These are phyloP conservation scores for Catharanthus roseus DNA, from an alignment of 257 asterid species.

Conservation along the genomic window DNA sequence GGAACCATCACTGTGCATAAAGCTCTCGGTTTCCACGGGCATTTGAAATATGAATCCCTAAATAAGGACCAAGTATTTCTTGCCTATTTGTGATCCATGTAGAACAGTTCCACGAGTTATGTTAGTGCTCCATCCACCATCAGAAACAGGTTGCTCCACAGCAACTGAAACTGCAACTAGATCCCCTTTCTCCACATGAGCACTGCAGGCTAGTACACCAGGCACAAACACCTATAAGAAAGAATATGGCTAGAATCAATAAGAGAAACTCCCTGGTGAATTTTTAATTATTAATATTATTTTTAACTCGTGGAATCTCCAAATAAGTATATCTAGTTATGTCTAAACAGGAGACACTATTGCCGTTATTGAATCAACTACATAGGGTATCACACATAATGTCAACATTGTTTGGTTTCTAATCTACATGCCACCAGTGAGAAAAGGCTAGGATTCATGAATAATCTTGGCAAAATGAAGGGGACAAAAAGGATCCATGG, in stretches of 20 bases:
- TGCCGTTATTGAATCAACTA: not conserved
- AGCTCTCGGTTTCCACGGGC: not conserved
- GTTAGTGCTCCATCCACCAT: constrained; percentile 88
- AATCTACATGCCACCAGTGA: not conserved
- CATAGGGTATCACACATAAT: not conserved
- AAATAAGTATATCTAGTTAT: not conserved
- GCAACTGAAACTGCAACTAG: constrained; percentile 88
- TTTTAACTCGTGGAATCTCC: not conserved
- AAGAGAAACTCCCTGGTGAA: not conserved
- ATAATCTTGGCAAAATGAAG: not conserved
- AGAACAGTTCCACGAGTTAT: constrained; percentile 88
- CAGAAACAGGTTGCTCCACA: constrained; percentile 67
- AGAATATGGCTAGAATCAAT: constrained; percentile 1
- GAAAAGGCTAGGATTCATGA: not conserved
- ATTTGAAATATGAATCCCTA: not conserved
- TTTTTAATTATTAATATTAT: not conserved
- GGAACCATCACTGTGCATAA: not conserved
- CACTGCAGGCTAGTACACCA: constrained; percentile 99
- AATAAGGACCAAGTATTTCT: constrained; percentile 7
- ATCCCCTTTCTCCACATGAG: constrained; percentile 92
- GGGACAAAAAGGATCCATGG: not conserved
- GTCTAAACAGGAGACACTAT: not conserved
- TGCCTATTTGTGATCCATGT: constrained; percentile 77
- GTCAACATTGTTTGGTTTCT: too few species aligned
- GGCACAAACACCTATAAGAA: constrained; percentile 74